Evolutionary conservation across 352 stramenopile species (phyloP), one percentile per base, ranked within the genome.

Genomic region (Phytophthora palmivora): DNA sequence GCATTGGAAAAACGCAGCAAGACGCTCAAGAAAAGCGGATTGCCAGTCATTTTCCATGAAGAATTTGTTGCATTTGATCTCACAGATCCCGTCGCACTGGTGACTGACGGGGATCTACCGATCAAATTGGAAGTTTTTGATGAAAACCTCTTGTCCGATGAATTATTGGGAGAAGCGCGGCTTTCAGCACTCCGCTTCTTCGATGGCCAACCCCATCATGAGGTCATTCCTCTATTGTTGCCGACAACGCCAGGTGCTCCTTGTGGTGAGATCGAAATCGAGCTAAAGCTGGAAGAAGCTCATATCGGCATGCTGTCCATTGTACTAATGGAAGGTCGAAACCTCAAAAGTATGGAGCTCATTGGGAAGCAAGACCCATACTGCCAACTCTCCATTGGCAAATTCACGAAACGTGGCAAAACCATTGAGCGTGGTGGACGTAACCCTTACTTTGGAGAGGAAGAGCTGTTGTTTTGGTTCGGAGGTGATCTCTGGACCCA

Each of bases 401-500:
- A 76, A 10, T 88, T 87, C 42, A 79, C 66, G 2, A 89, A 95
- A n/a, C 82, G 83, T 3, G 71, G 84, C 58, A 94, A 89, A 60
- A 93, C 84, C 0, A 44, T 90, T 19, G 59, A 80, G 14, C 90
- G 89, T 58, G 86, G 93, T 1, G 93, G 94, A 4, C 88, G 78
- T 1, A 91, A 97, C 15, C 94, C 93, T 3, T 97, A 96, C 39
- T 98, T 98, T 72, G 75, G 79, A 6, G 91, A 97, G 52, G 94
- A 98, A 62, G 80, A 98, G 42, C 46, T 98, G 14, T 74, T 95
- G 5, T 91, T 98, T 39, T 97, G 91, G 89, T 85, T 98, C 59
- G 89, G 89, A 6, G 78, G 89, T n/a, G 83, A 95, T n/a, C 72
- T 92, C 14, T 98, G 92, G 93, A 83, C 82, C 9, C 60, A 97